A percentile compares a stretch with the other conserved stretches of the same genome.
Conservation (phyloP, 2,329 filamentous ascomycete genomes). For the Gyromitra esculenta region DNA sequence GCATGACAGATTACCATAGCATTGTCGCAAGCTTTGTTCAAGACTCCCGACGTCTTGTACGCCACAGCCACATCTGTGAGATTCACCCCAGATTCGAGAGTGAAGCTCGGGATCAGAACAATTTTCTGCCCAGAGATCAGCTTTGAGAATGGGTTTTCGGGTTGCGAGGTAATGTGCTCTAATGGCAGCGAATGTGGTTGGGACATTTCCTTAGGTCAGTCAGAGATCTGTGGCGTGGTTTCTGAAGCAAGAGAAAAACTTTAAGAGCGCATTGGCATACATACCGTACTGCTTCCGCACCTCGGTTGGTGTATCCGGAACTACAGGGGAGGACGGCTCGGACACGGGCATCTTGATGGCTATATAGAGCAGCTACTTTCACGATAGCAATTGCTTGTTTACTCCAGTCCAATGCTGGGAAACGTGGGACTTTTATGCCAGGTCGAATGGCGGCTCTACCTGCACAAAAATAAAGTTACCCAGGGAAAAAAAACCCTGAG, state of each 20-base stretch:
- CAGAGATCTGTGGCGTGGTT: not conserved
- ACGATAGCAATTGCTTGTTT: conserved; percentile 6
- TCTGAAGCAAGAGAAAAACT: conserved; percentile 11
- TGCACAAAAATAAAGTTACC: not conserved
- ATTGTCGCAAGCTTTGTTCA: conserved; percentile 71
- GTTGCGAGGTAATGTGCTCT: conserved; percentile 66
- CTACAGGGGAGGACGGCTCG: conserved; percentile 23
- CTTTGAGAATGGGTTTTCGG: conserved; percentile 88
- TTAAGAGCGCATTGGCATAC: not conserved
- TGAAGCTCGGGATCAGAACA: conserved; percentile 86
- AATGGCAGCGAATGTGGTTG: conserved; percentile 16
- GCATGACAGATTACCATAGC: conserved; percentile 84
- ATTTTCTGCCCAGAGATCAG: conserved; percentile 90
- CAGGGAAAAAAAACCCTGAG: conserved; percentile 1
- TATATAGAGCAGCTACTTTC: not conserved
- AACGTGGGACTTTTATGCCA: conserved; percentile 23
- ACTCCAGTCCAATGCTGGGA: conserved; percentile 9
- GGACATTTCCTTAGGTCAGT: conserved; percentile 21
- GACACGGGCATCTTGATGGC: conserved; percentile 29
- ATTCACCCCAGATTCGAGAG: conserved; percentile 88
- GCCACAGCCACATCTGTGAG: conserved; percentile 79
- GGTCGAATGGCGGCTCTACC: conserved; percentile 21
- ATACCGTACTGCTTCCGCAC: conserved; percentile 35
- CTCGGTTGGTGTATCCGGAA: conserved; percentile 14
- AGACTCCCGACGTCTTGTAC: conserved; percentile 72